Base-by-base conservation (phyloP, 192 early-diverging fungal species). In the Geosiphon pyriformis region DNA sequence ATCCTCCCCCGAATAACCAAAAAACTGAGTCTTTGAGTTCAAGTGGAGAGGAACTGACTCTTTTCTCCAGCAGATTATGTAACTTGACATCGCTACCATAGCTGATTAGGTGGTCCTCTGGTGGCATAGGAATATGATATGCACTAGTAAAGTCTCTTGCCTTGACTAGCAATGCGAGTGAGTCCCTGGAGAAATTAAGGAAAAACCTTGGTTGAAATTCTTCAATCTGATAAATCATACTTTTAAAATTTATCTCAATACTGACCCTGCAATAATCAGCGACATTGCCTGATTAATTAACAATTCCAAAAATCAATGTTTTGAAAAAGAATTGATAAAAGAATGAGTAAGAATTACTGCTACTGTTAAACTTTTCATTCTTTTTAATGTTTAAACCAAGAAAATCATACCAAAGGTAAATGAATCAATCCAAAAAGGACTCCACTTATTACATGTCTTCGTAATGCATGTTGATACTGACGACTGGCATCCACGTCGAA, bases 401-500 rank as follows among this genome's bases (percentile, higher is more conserved):
- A 1, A 26, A 59, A 59, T 12, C 52, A 33, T 46, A 66, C 64
- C 32, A 76, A 42, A 33, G 74, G 74, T 17, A 61, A 50, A 59
- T 76, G 74, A 22, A 65, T 15, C 1, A 74, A 46, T 12, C 48
- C 49, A 49, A 74, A 76, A 17, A 50, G 29, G 15, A 76, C n/a
- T 17, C 74, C 74, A 20, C 72, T 78, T n/a, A 60, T 1, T 12
- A 78, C 51, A 29, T 67, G 66, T 46, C 72, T 71, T 32, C 74
- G 51, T 10, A 76, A 34, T 46, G 74, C 74, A 59, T 76, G 74
- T 51, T 46, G 55, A 68, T 59, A 76, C 47, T 76, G 74, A 34
- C 64, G 25, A 32, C 59, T 63, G 12, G 74, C 74, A 34, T 76
- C 74, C 15, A 76, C 74, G 51, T 76, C 72, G 65, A 74, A 76